Percentiles rank a stretch among this genome's conserved stretches.
Conservation (phyloP, 228 moss, liverwort and hornwort genomes). For the Sphagnum fallax region DNA sequence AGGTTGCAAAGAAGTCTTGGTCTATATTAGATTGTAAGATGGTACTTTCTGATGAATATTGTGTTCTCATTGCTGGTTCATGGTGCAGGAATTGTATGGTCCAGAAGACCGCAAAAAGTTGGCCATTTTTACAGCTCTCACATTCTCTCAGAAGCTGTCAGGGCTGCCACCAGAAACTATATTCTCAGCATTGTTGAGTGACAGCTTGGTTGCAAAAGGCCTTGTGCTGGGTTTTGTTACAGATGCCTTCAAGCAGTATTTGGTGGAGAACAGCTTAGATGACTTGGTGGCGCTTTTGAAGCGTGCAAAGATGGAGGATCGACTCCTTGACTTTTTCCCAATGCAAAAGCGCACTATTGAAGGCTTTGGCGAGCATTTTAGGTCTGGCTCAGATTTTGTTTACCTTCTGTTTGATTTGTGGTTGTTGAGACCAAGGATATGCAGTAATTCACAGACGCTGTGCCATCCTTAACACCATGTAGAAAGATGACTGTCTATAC, state of each 20-base stretch:
- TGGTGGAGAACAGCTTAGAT: constrained; percentile 95
- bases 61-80: too few species aligned
- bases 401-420: too few species aligned
- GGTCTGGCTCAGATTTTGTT: constrained; percentile 18
- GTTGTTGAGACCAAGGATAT: too few species aligned
- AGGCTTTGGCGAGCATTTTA: constrained; percentile 91
- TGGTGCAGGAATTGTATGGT: constrained; percentile 74
- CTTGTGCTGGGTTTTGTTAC: constrained; percentile 86
- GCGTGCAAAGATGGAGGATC: constrained; percentile 98
- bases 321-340: constrained; percentile 87
- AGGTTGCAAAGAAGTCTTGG: too few species aligned
- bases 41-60: too few species aligned
- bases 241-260: constrained; percentile 81
- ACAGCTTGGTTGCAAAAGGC: constrained; percentile 83
- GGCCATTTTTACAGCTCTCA: constrained; percentile 95
- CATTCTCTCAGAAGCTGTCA: constrained; percentile 97
- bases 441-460: too few species aligned
- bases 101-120: constrained; percentile 89
- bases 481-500: too few species aligned
- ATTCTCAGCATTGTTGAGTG: constrained; percentile 81
- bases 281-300: constrained; percentile 89
- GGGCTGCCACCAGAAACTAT: constrained; percentile 99
- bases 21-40: too few species aligned
- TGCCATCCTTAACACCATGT: too few species aligned
- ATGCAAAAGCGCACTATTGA: constrained; percentile 94